Percentiles rank a stretch among this genome's conserved stretches.
Evolutionary conservation across 495 filamentous ascomycete species (phyloP).

Genomic region (Parachaetomium inaequale): DNA sequence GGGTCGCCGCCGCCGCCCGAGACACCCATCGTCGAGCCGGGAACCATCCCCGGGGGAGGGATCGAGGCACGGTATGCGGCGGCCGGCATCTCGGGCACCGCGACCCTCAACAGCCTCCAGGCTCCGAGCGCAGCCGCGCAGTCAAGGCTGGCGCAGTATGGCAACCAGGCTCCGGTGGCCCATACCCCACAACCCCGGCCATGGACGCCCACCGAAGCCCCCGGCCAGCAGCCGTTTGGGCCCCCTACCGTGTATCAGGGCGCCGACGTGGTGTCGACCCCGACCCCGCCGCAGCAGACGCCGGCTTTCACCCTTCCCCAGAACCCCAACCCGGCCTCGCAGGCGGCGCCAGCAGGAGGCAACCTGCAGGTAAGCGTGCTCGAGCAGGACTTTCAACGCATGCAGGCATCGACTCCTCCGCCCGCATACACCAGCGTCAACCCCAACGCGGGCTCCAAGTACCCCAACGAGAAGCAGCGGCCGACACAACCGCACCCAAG

Average conservation of each 20-base stretch:
- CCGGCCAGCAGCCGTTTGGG: conserved; percentile 83
- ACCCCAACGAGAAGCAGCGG: conserved; percentile 72
- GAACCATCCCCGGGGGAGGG: conserved; percentile 63
- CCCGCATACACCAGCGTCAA: conserved; percentile 86
- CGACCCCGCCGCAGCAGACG: conserved; percentile 31
- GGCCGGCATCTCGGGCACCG: conserved; percentile 79
- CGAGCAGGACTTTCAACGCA: conserved; percentile 81
- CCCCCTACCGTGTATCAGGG: conserved; percentile 94
- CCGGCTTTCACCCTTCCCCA: conserved; percentile 31
- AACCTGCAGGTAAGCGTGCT: conserved; percentile 58
- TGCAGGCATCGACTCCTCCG: conserved; percentile 83
- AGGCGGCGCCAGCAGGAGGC: conserved; percentile 24
- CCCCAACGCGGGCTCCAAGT: conserved; percentile 49
- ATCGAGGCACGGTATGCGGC: conserved; percentile 90
- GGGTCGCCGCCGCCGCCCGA: conserved; percentile 95
- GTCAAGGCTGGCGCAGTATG: conserved; percentile 72
- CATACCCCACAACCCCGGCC: conserved; percentile 58
- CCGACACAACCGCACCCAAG: conserved; percentile 39
- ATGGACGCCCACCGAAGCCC: conserved; percentile 94
- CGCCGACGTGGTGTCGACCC: conserved; percentile 49
- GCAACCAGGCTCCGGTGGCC: conserved; percentile 37
- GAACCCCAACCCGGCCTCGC: conserved; percentile 31
- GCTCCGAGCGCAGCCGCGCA: conserved; percentile 79
- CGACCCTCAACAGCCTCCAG: conserved; percentile 73
- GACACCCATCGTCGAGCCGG: conserved; percentile 78